These are phyloP conservation scores for Coemansia sp. DNA, from an alignment of 192 early-diverging fungal genomes.

Conservation along the genomic window DNA sequence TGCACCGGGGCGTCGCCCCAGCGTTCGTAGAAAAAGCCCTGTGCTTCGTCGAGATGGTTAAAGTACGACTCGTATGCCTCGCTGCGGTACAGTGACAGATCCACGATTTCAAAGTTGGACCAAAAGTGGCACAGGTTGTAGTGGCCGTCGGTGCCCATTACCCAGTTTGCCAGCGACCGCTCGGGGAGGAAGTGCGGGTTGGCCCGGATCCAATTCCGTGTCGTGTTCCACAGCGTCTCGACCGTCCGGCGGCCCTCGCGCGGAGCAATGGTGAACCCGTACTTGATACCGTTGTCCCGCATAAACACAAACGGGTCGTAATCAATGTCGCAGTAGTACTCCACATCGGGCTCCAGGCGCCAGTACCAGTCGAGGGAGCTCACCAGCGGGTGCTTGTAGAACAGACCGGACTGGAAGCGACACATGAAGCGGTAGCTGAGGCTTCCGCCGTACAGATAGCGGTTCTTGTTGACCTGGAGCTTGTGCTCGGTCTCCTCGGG, in stretches of 20 bases:
- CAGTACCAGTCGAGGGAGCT: constrained; percentile 68
- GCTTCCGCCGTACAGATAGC: constrained; percentile 66
- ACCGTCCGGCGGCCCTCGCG: constrained; percentile 62
- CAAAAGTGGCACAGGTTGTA: constrained; percentile 78
- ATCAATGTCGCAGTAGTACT: constrained; percentile 71
- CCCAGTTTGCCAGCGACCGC: constrained; percentile 47
- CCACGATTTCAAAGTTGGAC: constrained; percentile 77
- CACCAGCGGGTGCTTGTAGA: constrained; percentile 64
- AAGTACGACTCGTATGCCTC: constrained; percentile 61
- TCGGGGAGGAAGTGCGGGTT: constrained; percentile 38
- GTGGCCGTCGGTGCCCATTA: constrained; percentile 57
- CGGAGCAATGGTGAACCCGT: constrained; percentile 70
- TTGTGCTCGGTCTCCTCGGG: constrained; percentile 33
- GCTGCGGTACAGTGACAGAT: constrained; percentile 58
- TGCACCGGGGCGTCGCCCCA: constrained; percentile 67
- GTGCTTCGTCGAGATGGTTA: constrained; percentile 57
- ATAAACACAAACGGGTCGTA: constrained; percentile 74
- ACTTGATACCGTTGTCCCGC: constrained; percentile 65
- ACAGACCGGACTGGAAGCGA: constrained; percentile 65
- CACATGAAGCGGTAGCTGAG: constrained; percentile 77
- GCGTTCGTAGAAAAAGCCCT: constrained; percentile 68
- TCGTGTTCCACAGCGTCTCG: constrained; percentile 63
- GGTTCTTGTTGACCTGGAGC: constrained; percentile 51
- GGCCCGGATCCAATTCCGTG: constrained; percentile 53
- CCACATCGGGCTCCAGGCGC: constrained; percentile 72